These are phyloP conservation scores for Lipomyces yamadae DNA, from an alignment of 805 yeast genomes.

Conservation along the genomic window DNA sequence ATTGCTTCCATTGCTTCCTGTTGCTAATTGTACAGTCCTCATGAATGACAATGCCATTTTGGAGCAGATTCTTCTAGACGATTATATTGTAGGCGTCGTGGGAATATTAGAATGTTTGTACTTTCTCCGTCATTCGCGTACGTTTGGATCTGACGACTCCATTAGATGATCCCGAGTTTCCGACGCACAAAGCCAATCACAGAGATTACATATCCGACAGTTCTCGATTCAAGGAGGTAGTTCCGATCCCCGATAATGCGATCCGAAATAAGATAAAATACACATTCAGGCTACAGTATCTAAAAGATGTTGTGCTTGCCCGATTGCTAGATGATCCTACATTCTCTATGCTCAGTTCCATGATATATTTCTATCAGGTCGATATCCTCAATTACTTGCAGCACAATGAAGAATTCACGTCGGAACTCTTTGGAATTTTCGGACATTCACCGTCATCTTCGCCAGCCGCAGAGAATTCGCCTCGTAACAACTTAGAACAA, in stretches of 20 bases:
- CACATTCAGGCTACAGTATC: slow-evolving; percentile 76
- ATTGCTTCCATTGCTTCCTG: background rate
- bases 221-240: slow-evolving; percentile 69
- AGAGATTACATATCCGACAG: slow-evolving; percentile 65
- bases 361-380: slow-evolving; percentile 71
- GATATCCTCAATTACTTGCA: slow-evolving; percentile 65
- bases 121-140: background rate
- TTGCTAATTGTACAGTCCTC: slow-evolving; percentile 46
- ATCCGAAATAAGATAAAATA: slow-evolving; percentile 64
- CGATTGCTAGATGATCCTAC: slow-evolving; percentile 81
- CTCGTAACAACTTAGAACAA: slow-evolving; percentile 24
- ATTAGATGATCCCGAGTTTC: slow-evolving; percentile 77
- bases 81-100: slow-evolving; percentile 60
- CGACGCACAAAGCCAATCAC: slow-evolving; percentile 78
- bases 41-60: slow-evolving; percentile 71
- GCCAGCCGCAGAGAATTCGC: background rate
- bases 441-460: slow-evolving; percentile 33
- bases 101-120: slow-evolving; percentile 73
- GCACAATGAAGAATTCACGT: slow-evolving; percentile 57
- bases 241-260: slow-evolving; percentile 61
- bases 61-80: slow-evolving; percentile 62
- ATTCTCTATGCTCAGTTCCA: slow-evolving; percentile 64
- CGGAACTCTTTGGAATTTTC: slow-evolving; percentile 64
- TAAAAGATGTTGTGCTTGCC: slow-evolving; percentile 86
- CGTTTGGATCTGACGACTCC: slow-evolving; percentile 24